Base-by-base conservation (phyloP, 2,329 filamentous ascomycete species). In the Pseudogymnoascus sp. region DNA sequence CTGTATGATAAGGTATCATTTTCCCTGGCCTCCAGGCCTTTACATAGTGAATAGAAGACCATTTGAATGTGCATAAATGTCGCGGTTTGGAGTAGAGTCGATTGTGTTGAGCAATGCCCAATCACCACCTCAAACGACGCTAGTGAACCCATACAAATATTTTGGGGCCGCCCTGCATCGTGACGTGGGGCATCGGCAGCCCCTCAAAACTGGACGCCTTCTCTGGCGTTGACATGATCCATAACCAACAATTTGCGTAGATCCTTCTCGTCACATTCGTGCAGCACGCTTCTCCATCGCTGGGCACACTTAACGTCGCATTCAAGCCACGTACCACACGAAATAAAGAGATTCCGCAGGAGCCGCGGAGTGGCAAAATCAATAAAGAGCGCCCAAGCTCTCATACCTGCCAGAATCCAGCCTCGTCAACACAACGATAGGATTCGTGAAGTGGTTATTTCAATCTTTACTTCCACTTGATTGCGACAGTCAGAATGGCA, bases 141-240 rank as follows among this genome's bases (percentile, higher is more conserved):
- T 56, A 56, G 50, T 56, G 50, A 56, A 35, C 50, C 50, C 29
- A 35, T 56, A 56, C 50, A 56, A 56, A 56, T 56, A 56, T 33
- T 56, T 56, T 35, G 31, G 50, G 50, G 50, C 50, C 13, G 29
- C 1, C 1, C 29, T 56, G 50, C 50, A 35, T 56, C 50, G 50
- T 56, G 50, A 56, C 50, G 50, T 56, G 50, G 50, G 50, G 50
- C 31, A 56, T 33, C 11, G 29, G 50, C 50, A 56, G 17, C 50
- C 50, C 50, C 50, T 56, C 50, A 56, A 56, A 56, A 33, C 29
- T 33, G 17, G 50, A 19, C 10, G 50, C 13, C 13, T 56, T 56
- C 46, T 33, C 50, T 26, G 6, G 21, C 29, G 29, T 56, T 35
- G 6, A 19, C 29, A 17, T 19, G 13, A 46, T 56, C 50, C 29